Evolutionary conservation across 306 rosid genomes (phyloP).

Genomic region (Senna tora): DNA sequence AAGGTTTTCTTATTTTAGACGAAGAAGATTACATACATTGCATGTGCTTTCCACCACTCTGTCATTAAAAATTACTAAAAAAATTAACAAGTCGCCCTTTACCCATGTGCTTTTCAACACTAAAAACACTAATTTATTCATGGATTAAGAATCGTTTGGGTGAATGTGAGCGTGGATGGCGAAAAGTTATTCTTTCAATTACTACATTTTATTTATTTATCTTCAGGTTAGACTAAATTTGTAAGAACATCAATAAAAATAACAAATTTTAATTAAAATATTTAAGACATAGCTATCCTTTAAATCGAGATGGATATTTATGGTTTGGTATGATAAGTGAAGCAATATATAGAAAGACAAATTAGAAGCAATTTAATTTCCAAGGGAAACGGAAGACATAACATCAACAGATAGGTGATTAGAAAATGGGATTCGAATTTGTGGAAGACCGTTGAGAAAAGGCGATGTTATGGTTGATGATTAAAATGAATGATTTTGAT

Average conservation of each 20-base stretch:
- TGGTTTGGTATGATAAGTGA: too few relatives aligned
- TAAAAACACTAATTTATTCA: background rate
- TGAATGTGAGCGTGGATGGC: background rate
- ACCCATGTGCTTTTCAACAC: background rate
- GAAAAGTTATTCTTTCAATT: background rate
- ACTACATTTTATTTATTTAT: background rate
- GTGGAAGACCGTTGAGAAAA: slow-evolving; percentile 50
- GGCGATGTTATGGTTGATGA: background rate
- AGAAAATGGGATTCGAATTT: slow-evolving; percentile 39
- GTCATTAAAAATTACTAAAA: background rate
- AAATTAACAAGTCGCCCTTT: too few relatives aligned
- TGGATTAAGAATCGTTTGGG: too few relatives aligned
- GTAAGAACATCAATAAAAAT: too few relatives aligned
- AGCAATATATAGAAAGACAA: background rate
- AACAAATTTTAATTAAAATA: too few relatives aligned
- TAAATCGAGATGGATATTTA: too few relatives aligned
- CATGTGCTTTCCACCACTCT: background rate
- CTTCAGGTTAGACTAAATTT: background rate
- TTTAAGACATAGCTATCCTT: too few relatives aligned
- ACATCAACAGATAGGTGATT: background rate
- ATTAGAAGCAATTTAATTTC: slow-evolving; percentile 33
- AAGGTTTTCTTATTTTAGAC: background rate
- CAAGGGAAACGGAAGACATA: slow-evolving; percentile 18
- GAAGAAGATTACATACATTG: background rate
- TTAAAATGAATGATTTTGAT: slow-evolving; percentile 12